These are phyloP conservation scores for Kokia cookei DNA, from an alignment of 441 rosid genomes.

Conservation along the genomic window DNA sequence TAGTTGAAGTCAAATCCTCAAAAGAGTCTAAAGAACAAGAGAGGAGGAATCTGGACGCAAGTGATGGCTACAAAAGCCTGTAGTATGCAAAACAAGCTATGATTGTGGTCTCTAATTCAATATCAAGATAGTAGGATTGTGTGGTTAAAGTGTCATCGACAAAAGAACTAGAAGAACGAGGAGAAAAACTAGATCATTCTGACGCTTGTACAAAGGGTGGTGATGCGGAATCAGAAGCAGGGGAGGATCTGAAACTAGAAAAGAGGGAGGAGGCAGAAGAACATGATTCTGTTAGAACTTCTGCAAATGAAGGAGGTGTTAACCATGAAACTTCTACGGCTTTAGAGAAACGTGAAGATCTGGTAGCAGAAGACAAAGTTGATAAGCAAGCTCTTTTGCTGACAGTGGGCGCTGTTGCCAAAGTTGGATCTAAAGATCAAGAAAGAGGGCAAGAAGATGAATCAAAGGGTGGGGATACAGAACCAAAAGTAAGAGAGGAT, in stretches of 20 bases:
- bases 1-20: constrained; percentile 1
- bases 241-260: background rate
- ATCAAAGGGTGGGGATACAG: constrained; percentile 12
- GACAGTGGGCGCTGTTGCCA: no score
- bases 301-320: no score
- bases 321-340: no score
- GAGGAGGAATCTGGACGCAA: background rate
- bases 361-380: no score
- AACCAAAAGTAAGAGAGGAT: constrained; percentile 2
- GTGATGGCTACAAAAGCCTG: constrained; percentile 6
- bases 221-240: constrained; percentile 11
- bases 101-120: constrained; percentile 13
- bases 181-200: constrained; percentile 8
- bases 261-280: background rate
- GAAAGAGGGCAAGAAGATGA: no score
- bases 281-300: no score
- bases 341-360: no score
- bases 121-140: constrained; percentile 9
- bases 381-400: no score
- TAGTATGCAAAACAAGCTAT: constrained; percentile 14
- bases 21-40: constrained; percentile 3
- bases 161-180: constrained; percentile 5
- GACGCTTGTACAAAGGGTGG: constrained; percentile 12
- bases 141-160: background rate
- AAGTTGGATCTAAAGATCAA: no score